These are phyloP conservation scores for Mangifera indica DNA, from an alignment of 345 rosid species.

Conservation along the genomic window DNA sequence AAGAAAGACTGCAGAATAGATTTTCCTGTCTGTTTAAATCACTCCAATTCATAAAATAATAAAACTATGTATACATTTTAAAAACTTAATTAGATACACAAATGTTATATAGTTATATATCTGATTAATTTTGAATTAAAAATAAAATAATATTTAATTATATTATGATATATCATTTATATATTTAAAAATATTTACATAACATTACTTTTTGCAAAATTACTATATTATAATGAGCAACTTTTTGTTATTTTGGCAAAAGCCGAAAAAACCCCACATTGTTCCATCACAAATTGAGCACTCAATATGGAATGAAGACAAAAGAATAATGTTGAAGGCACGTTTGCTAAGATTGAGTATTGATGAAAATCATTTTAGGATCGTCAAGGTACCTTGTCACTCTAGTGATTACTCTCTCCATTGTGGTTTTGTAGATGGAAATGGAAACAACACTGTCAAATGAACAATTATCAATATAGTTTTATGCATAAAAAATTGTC, in stretches of 20 bases:
- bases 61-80: no score
- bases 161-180: no score
- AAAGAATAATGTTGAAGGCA: neutral
- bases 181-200: no score
- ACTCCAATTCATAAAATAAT: slow-evolving; percentile 9
- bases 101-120: no score
- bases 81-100: no score
- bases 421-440: neutral
- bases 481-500: neutral
- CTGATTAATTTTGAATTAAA: no score
- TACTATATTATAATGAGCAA: neutral
- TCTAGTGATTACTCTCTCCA: slow-evolving; percentile 12
- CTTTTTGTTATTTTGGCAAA: neutral
- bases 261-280: slow-evolving; percentile 3
- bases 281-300: neutral
- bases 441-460: slow-evolving; percentile 3
- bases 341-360: neutral
- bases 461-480: neutral
- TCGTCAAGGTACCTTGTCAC: neutral
- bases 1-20: slow-evolving; percentile 11
- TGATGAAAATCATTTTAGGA: neutral
- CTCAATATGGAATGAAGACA: neutral
- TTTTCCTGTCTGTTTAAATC: slow-evolving; percentile 2
- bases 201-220: no score
- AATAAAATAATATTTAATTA: no score